These are phyloP conservation scores for Crithidia brevicula DNA, from an alignment of 208 protist genomes.

Conservation along the genomic window DNA sequence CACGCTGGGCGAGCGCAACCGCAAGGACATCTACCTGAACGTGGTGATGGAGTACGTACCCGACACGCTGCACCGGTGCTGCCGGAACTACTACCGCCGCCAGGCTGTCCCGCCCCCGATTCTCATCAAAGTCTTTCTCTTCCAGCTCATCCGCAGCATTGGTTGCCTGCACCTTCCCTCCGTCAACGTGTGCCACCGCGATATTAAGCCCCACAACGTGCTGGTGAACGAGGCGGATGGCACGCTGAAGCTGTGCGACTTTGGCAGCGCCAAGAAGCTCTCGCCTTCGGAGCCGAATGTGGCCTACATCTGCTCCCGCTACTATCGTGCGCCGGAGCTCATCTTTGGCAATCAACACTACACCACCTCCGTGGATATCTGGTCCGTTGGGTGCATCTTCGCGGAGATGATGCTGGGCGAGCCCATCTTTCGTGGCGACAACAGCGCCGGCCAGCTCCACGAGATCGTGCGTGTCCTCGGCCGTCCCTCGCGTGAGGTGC, in stretches of 20 bases:
- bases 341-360: conserved; percentile 99
- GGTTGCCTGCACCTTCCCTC: conserved; percentile 96
- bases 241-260: conserved; percentile 97
- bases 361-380: conserved; percentile 99
- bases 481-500: conserved; percentile 83
- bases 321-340: conserved; percentile 99
- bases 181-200: conserved; percentile 96
- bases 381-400: conserved; percentile 99
- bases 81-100: conserved; percentile 94
- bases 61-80: conserved; percentile 97
- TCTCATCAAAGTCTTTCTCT: conserved; percentile 88
- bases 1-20: conserved; percentile 90
- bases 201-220: conserved; percentile 99
- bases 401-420: conserved; percentile 99
- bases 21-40: conserved; percentile 98
- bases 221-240: conserved; percentile 98
- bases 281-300: conserved; percentile 98
- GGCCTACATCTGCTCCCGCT: conserved; percentile 99
- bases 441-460: conserved; percentile 98
- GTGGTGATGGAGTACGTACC: conserved; percentile 99
- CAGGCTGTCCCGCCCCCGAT: conserved; percentile 73
- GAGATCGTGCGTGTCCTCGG: conserved; percentile 98
- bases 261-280: conserved; percentile 99
- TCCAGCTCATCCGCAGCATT: conserved; percentile 90
- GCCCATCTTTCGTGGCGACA: conserved; percentile 99